Percentiles rank a stretch among this genome's conserved stretches.
Conservation (phyloP, 208 protist species). For the Leishmania tropica region DNA sequence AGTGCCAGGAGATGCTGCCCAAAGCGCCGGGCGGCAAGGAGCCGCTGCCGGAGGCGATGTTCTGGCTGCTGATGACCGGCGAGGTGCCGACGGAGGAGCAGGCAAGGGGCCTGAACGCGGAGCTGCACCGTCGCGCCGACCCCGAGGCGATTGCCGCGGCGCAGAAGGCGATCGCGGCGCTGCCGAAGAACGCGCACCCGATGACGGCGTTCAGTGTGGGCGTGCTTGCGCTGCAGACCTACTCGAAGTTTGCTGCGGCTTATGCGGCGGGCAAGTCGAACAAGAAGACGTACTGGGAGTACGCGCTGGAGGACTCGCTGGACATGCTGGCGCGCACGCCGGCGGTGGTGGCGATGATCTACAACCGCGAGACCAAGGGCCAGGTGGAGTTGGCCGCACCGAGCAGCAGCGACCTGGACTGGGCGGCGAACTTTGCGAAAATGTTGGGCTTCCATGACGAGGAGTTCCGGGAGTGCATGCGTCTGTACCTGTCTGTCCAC, state of each 20-base stretch:
- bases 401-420: constrained; percentile 85
- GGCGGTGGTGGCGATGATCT: constrained; percentile 92
- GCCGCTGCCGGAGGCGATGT: constrained; percentile 95
- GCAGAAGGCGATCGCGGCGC: constrained; percentile 78
- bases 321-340: constrained; percentile 93
- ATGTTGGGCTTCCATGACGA: constrained; percentile 94
- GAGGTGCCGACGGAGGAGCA: constrained; percentile 93
- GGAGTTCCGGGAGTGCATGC: constrained; percentile 97
- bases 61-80: constrained; percentile 98
- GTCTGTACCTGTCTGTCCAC: constrained; percentile 97
- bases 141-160: constrained; percentile 64
- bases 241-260: constrained; percentile 94
- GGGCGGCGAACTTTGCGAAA: constrained; percentile 94
- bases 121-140: constrained; percentile 86
- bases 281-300: constrained; percentile 95
- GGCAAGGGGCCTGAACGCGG: constrained; percentile 65
- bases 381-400: constrained; percentile 48
- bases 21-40: constrained; percentile 86
- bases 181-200: constrained; percentile 95
- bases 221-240: constrained; percentile 92
- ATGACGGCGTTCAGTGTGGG: constrained; percentile 94
- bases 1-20: constrained; percentile 93
- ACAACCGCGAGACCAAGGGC: constrained; percentile 79
- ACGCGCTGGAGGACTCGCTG: constrained; percentile 94
- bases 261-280: constrained; percentile 93